phyloP scores from a whole-genome alignment of 306 rosid species.

The Dalbergia cultrata region DNA sequence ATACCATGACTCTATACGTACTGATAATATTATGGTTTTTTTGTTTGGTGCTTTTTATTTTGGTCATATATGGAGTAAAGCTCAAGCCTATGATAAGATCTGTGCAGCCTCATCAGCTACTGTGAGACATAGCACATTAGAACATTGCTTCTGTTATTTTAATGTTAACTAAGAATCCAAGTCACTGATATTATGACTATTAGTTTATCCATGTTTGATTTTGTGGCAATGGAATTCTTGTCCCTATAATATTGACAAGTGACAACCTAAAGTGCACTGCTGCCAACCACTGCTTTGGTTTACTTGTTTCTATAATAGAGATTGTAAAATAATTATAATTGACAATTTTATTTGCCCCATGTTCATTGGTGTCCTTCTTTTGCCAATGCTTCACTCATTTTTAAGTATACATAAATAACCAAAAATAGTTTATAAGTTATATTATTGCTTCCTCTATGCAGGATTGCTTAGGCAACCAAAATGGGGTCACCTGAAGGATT shows the following conservation, averaged over 20 bases:
- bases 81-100: neutral
- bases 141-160: neutral
- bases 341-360: too few species aligned
- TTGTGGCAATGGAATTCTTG: neutral
- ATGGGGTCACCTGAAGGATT: conserved; percentile 98
- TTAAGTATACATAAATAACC: neutral
- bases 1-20: neutral
- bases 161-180: neutral
- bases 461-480: conserved; percentile 88
- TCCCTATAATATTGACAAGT: neutral
- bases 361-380: neutral
- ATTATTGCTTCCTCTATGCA: conserved; percentile 47
- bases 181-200: neutral
- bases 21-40: neutral
- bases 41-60: neutral
- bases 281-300: neutral
- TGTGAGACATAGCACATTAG: conserved; percentile 1
- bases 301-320: neutral
- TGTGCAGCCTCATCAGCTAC: conserved; percentile 1
- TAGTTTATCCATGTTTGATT: neutral
- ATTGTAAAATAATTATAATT: neutral
- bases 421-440: neutral
- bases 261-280: conserved; percentile 31
- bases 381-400: neutral
- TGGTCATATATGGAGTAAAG: neutral